phyloP scores from a whole-genome alignment of 1,139 yeast species.

The Suhomyces panamericanus region DNA sequence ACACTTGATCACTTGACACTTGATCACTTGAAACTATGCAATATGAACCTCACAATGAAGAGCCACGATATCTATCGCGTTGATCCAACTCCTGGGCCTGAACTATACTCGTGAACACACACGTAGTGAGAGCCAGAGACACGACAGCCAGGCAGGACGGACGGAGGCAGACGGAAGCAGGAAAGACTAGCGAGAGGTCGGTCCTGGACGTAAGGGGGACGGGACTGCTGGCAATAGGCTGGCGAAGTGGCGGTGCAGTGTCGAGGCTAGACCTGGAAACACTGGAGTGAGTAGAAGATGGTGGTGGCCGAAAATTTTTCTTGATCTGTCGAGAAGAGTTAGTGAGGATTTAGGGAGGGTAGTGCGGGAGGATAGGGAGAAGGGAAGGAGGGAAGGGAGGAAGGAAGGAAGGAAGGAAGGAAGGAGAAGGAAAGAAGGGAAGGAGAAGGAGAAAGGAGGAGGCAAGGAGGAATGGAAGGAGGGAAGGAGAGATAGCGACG shows the following conservation, averaged over 20 bases:
- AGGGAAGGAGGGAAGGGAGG: background rate
- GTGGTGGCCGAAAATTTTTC: slow-evolving; percentile 10
- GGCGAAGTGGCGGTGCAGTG: background rate
- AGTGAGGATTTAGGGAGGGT: background rate
- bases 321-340: slow-evolving; percentile 8
- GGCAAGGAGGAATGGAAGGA: background rate
- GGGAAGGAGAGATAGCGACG: too few species aligned
- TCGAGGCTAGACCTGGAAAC: background rate
- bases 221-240: background rate
- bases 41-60: too few species aligned
- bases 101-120: too few species aligned
- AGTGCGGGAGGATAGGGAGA: background rate
- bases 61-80: too few species aligned
- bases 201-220: background rate
- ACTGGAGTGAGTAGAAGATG: background rate
- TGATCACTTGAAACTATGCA: too few species aligned
- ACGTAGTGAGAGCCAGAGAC: too few species aligned
- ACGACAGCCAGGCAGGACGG: background rate
- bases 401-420: background rate
- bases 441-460: background rate
- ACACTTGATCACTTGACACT: too few species aligned
- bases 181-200: background rate
- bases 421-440: background rate
- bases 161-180: background rate
- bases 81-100: too few species aligned